A percentile compares a stretch with the other conserved stretches of the same genome.
phyloP scores from a whole-genome alignment of 352 stramenopile genomes.

The Globisporangium emineosum region DNA sequence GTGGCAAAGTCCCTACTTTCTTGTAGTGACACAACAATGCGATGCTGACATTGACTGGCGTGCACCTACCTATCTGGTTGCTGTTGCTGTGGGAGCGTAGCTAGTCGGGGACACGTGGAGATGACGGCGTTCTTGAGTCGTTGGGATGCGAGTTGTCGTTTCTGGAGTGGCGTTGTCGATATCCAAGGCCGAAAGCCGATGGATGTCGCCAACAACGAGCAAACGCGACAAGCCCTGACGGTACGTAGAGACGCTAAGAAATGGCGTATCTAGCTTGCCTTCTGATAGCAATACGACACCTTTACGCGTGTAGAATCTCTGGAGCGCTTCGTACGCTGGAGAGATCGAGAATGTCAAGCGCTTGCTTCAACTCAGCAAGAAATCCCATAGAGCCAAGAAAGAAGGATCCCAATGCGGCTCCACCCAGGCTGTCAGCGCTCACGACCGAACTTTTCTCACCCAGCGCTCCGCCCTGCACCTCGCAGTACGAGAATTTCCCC shows the following conservation, averaged over 20 bases:
- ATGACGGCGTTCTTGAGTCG: constrained; percentile 36
- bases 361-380: constrained; percentile 18
- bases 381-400: background rate
- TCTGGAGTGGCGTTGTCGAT: constrained; percentile 31
- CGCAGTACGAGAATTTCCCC: constrained; percentile 33
- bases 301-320: constrained; percentile 30
- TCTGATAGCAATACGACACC: background rate
- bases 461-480: constrained; percentile 49
- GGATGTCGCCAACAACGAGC: constrained; percentile 30
- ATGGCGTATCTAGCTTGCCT: background rate
- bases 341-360: constrained; percentile 27
- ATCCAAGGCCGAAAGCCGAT: constrained; percentile 36
- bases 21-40: background rate
- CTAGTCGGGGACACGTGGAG: constrained; percentile 24
- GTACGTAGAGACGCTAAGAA: constrained; percentile 19
- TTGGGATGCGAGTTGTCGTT: constrained; percentile 40
- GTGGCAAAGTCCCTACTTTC: background rate
- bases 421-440: constrained; percentile 14
- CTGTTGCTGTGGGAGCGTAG: constrained; percentile 13
- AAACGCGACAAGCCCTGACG: constrained; percentile 23
- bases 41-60: background rate
- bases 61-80: background rate
- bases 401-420: background rate
- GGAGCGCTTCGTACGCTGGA: constrained; percentile 33
- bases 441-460: constrained; percentile 30